Evolutionary conservation across 2,329 filamentous ascomycete species (phyloP).

Genomic region (Hortaea werneckii): DNA sequence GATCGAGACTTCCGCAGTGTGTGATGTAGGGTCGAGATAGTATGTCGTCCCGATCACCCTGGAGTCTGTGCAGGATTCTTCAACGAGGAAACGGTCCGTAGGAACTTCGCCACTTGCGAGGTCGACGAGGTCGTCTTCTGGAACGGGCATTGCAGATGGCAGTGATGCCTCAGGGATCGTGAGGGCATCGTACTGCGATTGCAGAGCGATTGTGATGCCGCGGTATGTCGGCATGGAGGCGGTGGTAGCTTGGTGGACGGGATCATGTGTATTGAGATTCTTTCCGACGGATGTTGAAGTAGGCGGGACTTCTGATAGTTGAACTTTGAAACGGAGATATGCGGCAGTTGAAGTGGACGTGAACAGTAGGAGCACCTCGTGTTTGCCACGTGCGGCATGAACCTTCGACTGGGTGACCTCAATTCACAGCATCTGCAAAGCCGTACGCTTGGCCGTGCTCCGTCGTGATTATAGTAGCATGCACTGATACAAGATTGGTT

Average conservation of each 20-base stretch:
- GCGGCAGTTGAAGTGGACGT: background rate
- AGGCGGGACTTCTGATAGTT: background rate
- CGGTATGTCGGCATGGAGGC: slow-evolving; percentile 24
- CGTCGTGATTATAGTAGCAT: too few species aligned
- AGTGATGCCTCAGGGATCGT: slow-evolving; percentile 25
- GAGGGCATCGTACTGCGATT: slow-evolving; percentile 33
- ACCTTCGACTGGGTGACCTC: too few species aligned
- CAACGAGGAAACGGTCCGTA: background rate
- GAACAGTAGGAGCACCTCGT: background rate
- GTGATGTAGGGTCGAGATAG: background rate
- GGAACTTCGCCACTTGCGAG: background rate
- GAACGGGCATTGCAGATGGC: slow-evolving; percentile 10
- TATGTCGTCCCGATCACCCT: background rate
- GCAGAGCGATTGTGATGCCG: slow-evolving; percentile 30
- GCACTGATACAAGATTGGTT: too few species aligned
- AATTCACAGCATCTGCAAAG: too few species aligned
- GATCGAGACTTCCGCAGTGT: slow-evolving; percentile 20
- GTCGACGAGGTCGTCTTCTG: background rate
- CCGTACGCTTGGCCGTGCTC: too few species aligned
- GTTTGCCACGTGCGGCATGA: background rate
- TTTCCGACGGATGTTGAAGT: background rate
- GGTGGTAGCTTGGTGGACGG: background rate
- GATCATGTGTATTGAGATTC: background rate
- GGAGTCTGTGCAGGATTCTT: background rate
- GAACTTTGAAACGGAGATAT: background rate